Conservation (phyloP, 2,329 filamentous ascomycete species). For the Blastomyces percursus region DNA sequence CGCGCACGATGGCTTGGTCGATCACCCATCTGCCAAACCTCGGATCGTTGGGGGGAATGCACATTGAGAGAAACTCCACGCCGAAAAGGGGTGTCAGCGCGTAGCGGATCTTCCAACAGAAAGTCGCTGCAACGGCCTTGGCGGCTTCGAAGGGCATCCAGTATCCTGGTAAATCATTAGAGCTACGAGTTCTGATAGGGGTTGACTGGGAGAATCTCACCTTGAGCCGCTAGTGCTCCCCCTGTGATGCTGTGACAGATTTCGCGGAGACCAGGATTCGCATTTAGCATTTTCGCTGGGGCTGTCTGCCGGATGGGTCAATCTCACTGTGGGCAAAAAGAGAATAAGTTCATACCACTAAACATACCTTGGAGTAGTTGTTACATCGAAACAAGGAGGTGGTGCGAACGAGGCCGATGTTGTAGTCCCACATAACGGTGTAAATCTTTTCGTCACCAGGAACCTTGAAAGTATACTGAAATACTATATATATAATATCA, state of each 20-base stretch:
- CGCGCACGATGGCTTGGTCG: slow-evolving; percentile 16
- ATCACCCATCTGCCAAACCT: slow-evolving; percentile 27
- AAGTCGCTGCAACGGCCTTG: slow-evolving; percentile 75
- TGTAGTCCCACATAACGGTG: slow-evolving; percentile 94
- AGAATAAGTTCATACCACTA: slow-evolving; percentile 8
- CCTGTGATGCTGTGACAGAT: slow-evolving; percentile 93
- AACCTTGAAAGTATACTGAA: slow-evolving; percentile 69
- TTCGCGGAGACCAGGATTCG: slow-evolving; percentile 73
- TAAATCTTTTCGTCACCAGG: slow-evolving; percentile 57
- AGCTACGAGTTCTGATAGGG: slow-evolving; percentile 5
- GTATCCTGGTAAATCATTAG: slow-evolving; percentile 55
- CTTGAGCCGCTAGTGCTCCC: slow-evolving; percentile 80
- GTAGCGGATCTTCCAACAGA: slow-evolving; percentile 73
- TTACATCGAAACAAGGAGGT: slow-evolving; percentile 91
- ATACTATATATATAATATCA: slow-evolving; percentile 53
- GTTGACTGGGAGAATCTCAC: slow-evolving; percentile 36
- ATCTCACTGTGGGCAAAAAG: not conserved
- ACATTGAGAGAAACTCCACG: slow-evolving; percentile 62
- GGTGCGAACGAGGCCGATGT: slow-evolving; percentile 83
- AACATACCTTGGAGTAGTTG: slow-evolving; percentile 69
- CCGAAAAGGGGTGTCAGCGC: slow-evolving; percentile 89
- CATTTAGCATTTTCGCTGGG: slow-evolving; percentile 68
- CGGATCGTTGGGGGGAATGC: slow-evolving; percentile 50
- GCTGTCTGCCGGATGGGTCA: slow-evolving; percentile 52
- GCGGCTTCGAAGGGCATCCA: slow-evolving; percentile 92